These are phyloP conservation scores for Ophiostoma sp. DNA, from an alignment of 2,329 filamentous ascomycete species.

Conservation along the genomic window DNA sequence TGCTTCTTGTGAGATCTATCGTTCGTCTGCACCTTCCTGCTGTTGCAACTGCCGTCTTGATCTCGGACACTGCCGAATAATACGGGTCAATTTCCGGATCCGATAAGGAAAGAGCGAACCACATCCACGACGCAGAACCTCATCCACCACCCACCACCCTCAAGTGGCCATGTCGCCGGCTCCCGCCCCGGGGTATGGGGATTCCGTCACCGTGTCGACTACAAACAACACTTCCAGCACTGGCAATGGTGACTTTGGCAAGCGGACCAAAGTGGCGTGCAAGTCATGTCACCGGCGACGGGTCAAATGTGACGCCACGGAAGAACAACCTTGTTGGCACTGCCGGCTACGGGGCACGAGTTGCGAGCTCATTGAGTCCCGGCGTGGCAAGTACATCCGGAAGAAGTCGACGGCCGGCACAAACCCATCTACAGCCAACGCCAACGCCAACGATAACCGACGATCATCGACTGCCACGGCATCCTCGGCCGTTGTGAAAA, in stretches of 20 bases:
- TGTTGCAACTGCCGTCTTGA: neutral
- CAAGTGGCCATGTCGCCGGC: conserved; percentile 2
- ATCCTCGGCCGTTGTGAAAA: neutral
- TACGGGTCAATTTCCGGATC: neutral
- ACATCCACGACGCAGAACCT: neutral
- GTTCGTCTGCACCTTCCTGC: neutral
- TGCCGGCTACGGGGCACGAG: neutral
- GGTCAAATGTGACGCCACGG: conserved; percentile 3
- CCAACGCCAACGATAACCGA: neutral
- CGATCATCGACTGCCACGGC: neutral
- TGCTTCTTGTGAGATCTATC: neutral
- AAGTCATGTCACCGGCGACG: conserved; percentile 15
- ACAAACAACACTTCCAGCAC: neutral
- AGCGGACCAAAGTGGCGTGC: conserved; percentile 13
- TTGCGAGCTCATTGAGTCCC: conserved; percentile 17
- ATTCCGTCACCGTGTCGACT: neutral
- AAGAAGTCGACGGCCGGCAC: neutral
- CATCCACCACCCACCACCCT: neutral
- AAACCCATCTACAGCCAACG: neutral
- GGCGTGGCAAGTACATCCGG: neutral
- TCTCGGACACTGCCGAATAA: neutral
- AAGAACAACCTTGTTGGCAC: conserved; percentile 17
- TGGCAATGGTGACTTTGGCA: neutral
- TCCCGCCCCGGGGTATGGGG: neutral
- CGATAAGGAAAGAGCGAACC: neutral